These are phyloP conservation scores for Gnomoniopsis sp. DNA, from an alignment of 2,329 filamentous ascomycete species.

Conservation along the genomic window DNA sequence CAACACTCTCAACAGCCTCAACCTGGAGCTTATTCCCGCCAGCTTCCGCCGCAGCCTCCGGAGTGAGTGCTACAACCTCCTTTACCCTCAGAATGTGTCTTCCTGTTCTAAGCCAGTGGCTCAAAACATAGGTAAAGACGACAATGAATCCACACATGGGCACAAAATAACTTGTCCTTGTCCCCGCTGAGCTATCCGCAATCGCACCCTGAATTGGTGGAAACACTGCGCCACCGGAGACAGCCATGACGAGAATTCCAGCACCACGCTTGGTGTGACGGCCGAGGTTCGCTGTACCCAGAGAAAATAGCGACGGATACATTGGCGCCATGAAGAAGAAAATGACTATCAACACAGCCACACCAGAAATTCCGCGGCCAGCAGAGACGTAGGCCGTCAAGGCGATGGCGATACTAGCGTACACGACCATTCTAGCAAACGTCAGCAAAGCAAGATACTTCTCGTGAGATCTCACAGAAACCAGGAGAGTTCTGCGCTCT, in stretches of 20 bases:
- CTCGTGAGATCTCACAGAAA: too few relatives aligned
- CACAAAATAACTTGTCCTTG: constrained; percentile 40
- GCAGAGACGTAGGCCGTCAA: constrained; percentile 15
- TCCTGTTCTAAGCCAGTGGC: constrained; percentile 31
- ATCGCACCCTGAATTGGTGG: constrained; percentile 23
- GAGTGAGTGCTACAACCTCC: constrained; percentile 22
- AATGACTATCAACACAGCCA: not conserved
- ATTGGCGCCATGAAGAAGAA: not conserved
- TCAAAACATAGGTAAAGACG: constrained; percentile 29
- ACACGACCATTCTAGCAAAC: not conserved
- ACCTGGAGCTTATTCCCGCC: not conserved
- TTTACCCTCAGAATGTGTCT: constrained; percentile 29
- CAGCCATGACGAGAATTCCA: not conserved
- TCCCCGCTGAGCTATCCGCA: constrained; percentile 32
- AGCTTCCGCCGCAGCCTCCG: constrained; percentile 12
- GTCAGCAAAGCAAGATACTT: too few relatives aligned
- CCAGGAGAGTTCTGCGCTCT: too few relatives aligned
- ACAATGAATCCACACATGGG: constrained; percentile 40
- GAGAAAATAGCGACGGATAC: not conserved
- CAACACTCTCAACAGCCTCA: constrained; percentile 3
- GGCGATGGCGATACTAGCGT: not conserved
- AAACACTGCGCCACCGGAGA: not conserved
- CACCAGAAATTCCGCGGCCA: constrained; percentile 19
- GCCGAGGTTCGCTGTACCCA: not conserved
- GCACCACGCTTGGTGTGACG: not conserved